Percentiles rank a stretch among this genome's conserved stretches.
These are phyloP conservation scores for Solanum chmielewskii DNA, from an alignment of 257 asterid genomes.

Conservation along the genomic window DNA sequence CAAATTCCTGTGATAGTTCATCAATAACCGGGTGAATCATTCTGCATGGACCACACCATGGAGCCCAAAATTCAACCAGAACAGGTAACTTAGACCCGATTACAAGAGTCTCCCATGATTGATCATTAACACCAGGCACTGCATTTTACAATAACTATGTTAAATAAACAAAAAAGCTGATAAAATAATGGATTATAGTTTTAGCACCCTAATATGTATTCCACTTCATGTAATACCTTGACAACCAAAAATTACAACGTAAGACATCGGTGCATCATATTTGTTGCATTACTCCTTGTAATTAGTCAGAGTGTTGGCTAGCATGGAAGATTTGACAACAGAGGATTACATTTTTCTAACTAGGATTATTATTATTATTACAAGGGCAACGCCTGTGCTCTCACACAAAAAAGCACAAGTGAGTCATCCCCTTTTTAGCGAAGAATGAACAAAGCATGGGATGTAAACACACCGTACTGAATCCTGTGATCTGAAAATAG, in stretches of 20 bases:
- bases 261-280: neutral
- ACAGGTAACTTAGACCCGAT: constrained; percentile 50
- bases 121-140: constrained; percentile 56
- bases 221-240: neutral
- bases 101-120: constrained; percentile 50
- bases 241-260: neutral
- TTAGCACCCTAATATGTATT: neutral
- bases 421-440: neutral
- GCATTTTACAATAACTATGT: constrained; percentile 14
- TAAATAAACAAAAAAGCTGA: neutral
- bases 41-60: constrained; percentile 99
- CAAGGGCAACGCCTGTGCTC: neutral
- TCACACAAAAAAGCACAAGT: neutral
- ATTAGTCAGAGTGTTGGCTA: neutral
- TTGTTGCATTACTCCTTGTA: neutral
- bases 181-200: neutral
- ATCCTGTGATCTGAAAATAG: neutral
- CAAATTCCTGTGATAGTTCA: constrained; percentile 58
- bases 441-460: neutral
- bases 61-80: constrained; percentile 95
- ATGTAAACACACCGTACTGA: neutral
- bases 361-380: neutral
- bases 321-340: neutral
- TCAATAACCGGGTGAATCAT: constrained; percentile 82
- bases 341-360: neutral